Conservation (phyloP, 305 asterid species). For the Fraxinus latifolia region DNA sequence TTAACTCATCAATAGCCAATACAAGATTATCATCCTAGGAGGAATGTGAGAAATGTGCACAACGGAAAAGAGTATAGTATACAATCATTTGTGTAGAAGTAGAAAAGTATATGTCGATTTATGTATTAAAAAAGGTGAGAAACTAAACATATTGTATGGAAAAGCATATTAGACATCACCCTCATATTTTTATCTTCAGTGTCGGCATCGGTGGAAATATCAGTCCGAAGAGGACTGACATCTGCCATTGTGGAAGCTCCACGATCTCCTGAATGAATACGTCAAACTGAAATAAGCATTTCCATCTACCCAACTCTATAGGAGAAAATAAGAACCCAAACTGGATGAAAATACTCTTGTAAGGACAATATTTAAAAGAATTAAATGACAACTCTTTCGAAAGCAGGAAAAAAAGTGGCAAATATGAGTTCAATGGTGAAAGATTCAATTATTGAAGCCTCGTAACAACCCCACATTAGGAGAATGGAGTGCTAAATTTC, state of each 20-base stretch:
- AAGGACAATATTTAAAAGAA: background rate
- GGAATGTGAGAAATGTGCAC: background rate
- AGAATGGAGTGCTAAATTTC: background rate
- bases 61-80: background rate
- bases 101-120: background rate
- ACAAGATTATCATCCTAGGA: background rate
- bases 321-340: conserved; percentile 15
- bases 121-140: background rate
- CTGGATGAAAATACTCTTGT: background rate
- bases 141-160: background rate
- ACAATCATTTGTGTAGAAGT: background rate
- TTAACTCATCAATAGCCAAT: conserved; percentile 17
- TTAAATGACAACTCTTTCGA: background rate
- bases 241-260: conserved; percentile 58
- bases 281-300: conserved; percentile 28
- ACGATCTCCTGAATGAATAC: conserved; percentile 30
- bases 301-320: conserved; percentile 20
- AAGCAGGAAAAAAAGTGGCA: background rate
- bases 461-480: background rate
- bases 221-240: conserved; percentile 76
- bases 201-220: conserved; percentile 85
- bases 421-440: background rate
- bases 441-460: background rate
- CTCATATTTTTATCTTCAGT: conserved; percentile 72
- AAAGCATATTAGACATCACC: conserved; percentile 38